phyloP scores from a whole-genome alignment of 2,329 filamentous ascomycete genomes.

The Sporothrix phasma region DNA sequence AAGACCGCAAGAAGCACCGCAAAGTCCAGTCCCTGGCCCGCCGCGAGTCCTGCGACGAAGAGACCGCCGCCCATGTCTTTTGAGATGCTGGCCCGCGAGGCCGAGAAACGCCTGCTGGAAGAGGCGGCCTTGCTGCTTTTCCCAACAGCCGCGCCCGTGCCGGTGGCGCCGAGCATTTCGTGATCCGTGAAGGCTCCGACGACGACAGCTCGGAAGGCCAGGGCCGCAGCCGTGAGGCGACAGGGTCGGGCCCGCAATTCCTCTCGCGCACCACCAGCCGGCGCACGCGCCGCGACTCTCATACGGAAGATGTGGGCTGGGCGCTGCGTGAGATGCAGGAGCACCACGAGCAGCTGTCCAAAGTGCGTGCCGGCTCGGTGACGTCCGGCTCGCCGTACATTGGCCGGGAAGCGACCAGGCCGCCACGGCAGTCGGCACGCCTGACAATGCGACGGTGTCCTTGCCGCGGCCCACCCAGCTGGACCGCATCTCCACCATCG shows the following conservation, averaged over 20 bases:
- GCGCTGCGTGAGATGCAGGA: constrained; percentile 73
- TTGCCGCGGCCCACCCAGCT: constrained; percentile 19
- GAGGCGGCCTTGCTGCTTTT: constrained; percentile 59
- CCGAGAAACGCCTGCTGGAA: constrained; percentile 70
- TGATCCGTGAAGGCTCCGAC: constrained; percentile 53
- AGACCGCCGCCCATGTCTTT: constrained; percentile 68
- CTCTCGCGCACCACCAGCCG: constrained; percentile 5
- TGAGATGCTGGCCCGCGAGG: constrained; percentile 67
- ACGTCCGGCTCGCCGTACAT: constrained; percentile 6
- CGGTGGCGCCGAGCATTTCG: constrained; percentile 62
- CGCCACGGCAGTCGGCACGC: neutral
- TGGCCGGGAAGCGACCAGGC: neutral
- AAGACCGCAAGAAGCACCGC: constrained; percentile 34
- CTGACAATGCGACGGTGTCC: neutral
- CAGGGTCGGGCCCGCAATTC: constrained; percentile 8
- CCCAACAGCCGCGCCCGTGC: constrained; percentile 61
- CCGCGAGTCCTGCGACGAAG: constrained; percentile 64
- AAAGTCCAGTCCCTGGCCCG: constrained; percentile 36
- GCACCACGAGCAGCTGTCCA: constrained; percentile 57
- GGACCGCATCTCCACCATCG: constrained; percentile 30
- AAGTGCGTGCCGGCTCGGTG: constrained; percentile 25
- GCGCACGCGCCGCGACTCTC: constrained; percentile 46
- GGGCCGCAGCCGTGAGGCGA: constrained; percentile 17
- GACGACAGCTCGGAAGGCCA: constrained; percentile 31
- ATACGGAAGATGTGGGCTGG: constrained; percentile 54